A percentile compares a stretch with the other conserved stretches of the same genome.
Conservation (phyloP, 768 basidiomycete species). For the Mycena alexandri region DNA sequence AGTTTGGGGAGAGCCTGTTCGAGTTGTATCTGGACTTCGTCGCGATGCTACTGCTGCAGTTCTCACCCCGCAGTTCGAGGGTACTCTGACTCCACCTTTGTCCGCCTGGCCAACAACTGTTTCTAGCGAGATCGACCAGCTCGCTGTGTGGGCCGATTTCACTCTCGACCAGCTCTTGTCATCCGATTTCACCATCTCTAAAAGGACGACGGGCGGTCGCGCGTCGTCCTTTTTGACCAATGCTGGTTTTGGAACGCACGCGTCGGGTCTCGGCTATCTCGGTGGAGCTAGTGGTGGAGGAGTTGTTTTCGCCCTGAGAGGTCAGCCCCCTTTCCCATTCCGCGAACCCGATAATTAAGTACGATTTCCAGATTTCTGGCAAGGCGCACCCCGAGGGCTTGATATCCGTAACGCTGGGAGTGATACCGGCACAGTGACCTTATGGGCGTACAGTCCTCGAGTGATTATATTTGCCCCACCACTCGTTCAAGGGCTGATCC, state of each 20-base stretch:
- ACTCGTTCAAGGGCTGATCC: neutral
- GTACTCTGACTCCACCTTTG: slow-evolving; percentile 47
- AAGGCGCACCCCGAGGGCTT: slow-evolving; percentile 50
- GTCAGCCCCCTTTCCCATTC: slow-evolving; percentile 29
- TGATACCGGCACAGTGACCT: slow-evolving; percentile 45
- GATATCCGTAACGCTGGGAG: slow-evolving; percentile 51
- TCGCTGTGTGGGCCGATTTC: slow-evolving; percentile 53
- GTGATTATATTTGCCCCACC: slow-evolving; percentile 29
- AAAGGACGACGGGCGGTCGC: slow-evolving; percentile 47
- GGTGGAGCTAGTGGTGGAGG: slow-evolving; percentile 53
- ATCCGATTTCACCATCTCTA: slow-evolving; percentile 47
- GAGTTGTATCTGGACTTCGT: slow-evolving; percentile 52
- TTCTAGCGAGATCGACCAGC: slow-evolving; percentile 46
- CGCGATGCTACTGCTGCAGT: slow-evolving; percentile 54
- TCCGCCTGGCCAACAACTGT: slow-evolving; percentile 54
- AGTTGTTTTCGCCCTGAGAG: slow-evolving; percentile 51
- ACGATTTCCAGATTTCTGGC: slow-evolving; percentile 51
- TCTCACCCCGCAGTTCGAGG: slow-evolving; percentile 52
- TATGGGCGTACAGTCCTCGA: slow-evolving; percentile 56
- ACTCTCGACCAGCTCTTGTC: slow-evolving; percentile 52
- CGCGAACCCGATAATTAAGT: neutral
- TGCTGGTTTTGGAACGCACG: slow-evolving; percentile 51
- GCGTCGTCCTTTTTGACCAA: slow-evolving; percentile 46
- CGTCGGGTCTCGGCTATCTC: slow-evolving; percentile 52
- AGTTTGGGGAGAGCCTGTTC: slow-evolving; percentile 55